Evolutionary conservation across 2,329 filamentous ascomycete genomes (phyloP), one percentile per base, ranked within the genome.

Genomic region (Hypoxylon sp.): DNA sequence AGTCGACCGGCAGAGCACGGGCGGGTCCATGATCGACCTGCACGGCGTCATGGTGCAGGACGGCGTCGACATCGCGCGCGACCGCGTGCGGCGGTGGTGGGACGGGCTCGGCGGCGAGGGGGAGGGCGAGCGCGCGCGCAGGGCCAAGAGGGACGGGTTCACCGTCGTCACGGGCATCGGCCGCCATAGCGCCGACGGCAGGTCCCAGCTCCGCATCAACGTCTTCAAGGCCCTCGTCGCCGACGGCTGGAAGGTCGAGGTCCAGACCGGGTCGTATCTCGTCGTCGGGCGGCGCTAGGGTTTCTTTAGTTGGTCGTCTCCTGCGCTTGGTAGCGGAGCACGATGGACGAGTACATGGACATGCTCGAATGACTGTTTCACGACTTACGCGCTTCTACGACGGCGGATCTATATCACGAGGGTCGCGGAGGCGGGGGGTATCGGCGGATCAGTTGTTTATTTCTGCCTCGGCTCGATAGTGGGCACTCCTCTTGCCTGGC

Each of bases 11-110:
- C 88, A 92, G 69, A 93, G 90, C 47, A 81, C 80, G 0, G 58
- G 72, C 1, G 79, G 75, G n/a, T n/a, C n/a, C 1, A 77, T 81
- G 17, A 79, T 96, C 6, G 94, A 98, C 73, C 78, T 98, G 21
- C 94, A 98, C 72, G 91, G 92, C 4, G 86, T 97, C 4, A 87
- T 82, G 40, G 92, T 97, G 1, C 80, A 86, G 45, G 90, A 96
- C 72, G 94, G 90, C 1, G 86, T 92, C 24, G 81, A 90, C 2
- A 97, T 97, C 63, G 87, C 90, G 1, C 82, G 83, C 24, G 81
- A 87, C 42, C 82, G 81, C 31, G 88, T 90, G 0, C 80, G 83
- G 63, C 72, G 71, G 8, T 98, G 94, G 94, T 97, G 92, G 93
- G 77, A 85, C 15, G 75, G 76, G 0, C 76, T 92, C 7, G 90